A percentile compares a stretch with the other conserved stretches of the same genome.
Conservation (phyloP, 768 basidiomycete genomes). For the Xerocomellus amylosporus region DNA sequence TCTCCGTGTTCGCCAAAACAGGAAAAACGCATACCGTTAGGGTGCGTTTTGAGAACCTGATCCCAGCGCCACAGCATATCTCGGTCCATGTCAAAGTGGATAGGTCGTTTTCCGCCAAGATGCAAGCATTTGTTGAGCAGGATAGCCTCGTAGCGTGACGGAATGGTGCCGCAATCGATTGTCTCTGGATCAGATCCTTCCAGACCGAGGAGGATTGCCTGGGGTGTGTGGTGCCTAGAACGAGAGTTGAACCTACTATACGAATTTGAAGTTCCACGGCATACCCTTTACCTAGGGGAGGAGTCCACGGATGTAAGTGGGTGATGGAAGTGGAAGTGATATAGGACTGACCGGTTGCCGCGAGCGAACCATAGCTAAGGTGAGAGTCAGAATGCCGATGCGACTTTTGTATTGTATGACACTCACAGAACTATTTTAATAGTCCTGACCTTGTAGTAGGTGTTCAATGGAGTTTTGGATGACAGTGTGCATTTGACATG, state of each 20-base stretch:
- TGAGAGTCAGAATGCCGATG: background rate
- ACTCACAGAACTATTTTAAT: constrained; percentile 83
- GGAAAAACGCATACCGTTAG: constrained; percentile 92
- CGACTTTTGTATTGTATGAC: background rate
- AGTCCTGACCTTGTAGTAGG: constrained; percentile 54
- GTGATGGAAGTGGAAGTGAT: background rate
- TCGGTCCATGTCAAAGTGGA: constrained; percentile 81
- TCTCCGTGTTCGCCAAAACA: constrained; percentile 80
- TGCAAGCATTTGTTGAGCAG: constrained; percentile 60
- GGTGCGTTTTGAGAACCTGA: constrained; percentile 82
- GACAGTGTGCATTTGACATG: constrained; percentile 22
- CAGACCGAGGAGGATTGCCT: constrained; percentile 79
- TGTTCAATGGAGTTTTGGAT: background rate
- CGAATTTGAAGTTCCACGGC: constrained; percentile 15
- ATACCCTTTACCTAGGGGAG: constrained; percentile 68
- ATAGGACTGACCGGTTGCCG: constrained; percentile 70
- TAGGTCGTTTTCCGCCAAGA: constrained; percentile 71
- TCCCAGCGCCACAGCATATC: constrained; percentile 96
- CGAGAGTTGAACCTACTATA: constrained; percentile 1
- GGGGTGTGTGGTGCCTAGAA: constrained; percentile 78
- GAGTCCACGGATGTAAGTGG: constrained; percentile 5
- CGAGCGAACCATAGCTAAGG: constrained; percentile 81
- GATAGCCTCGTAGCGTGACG: constrained; percentile 71
- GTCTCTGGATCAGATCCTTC: constrained; percentile 94
- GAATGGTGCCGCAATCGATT: constrained; percentile 82